These are phyloP conservation scores for Limnomonas spitsbergensis DNA, from an alignment of 139 green algal genomes.

Conservation along the genomic window DNA sequence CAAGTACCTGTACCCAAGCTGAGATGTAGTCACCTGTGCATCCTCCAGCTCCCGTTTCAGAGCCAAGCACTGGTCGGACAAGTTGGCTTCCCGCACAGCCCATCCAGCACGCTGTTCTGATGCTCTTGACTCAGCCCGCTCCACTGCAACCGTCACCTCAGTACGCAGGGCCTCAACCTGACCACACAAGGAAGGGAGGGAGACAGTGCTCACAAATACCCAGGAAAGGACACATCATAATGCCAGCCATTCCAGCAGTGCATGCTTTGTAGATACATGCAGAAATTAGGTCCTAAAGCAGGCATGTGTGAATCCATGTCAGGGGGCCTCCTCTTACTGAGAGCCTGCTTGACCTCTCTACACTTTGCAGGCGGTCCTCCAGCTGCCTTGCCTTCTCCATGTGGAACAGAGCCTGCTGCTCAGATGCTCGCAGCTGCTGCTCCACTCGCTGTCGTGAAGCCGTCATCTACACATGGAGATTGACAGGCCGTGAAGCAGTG, in stretches of 20 bases:
- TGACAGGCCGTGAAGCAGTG: neutral
- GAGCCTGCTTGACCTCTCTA: conserved; percentile 9
- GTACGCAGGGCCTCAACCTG: conserved; percentile 18
- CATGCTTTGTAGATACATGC: neutral
- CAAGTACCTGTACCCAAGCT: too few species aligned
- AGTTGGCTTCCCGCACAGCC: neutral
- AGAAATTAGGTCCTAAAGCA: neutral
- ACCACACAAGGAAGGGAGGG: too few species aligned
- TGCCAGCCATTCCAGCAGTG: neutral
- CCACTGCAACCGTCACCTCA: conserved; percentile 24
- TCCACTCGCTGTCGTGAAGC: neutral
- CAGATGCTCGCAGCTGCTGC: neutral
- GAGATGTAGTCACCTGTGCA: too few species aligned
- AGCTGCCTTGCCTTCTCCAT: neutral
- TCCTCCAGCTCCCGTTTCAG: neutral
- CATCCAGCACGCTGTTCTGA: conserved; percentile 5
- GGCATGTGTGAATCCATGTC: neutral
- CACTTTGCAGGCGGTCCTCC: neutral
- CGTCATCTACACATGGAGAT: neutral
- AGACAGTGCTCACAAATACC: neutral
- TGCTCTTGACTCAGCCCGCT: conserved; percentile 20
- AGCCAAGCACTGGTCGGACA: neutral
- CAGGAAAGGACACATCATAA: too few species aligned
- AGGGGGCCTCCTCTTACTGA: neutral
- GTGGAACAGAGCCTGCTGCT: neutral